These are phyloP conservation scores for Filosporella fistucella DNA, from an alignment of 495 filamentous ascomycete species.

Conservation along the genomic window DNA sequence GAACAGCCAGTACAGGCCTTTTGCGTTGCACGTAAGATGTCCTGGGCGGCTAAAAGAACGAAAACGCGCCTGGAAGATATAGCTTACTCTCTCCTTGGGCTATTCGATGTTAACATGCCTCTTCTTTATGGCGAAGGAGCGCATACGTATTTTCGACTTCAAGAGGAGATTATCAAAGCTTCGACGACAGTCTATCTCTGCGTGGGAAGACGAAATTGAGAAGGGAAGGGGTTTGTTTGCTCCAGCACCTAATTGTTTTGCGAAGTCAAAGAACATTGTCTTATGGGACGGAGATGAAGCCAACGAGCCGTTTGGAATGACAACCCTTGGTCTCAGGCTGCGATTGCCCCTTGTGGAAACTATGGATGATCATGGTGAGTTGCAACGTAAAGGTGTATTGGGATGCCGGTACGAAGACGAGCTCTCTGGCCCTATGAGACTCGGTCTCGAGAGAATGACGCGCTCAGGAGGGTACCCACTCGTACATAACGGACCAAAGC, in stretches of 20 bases:
- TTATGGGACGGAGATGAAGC: neutral
- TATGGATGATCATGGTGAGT: neutral
- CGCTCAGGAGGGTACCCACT: neutral
- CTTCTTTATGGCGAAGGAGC: slow-evolving; percentile 28
- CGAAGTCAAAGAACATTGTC: neutral
- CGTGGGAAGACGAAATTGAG: slow-evolving; percentile 13
- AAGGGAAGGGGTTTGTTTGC: neutral
- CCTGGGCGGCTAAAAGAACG: slow-evolving; percentile 24
- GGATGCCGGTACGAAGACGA: neutral
- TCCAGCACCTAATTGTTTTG: neutral
- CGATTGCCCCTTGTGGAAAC: neutral
- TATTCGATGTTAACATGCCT: slow-evolving; percentile 28
- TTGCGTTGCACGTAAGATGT: slow-evolving; percentile 22
- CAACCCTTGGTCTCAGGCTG: neutral
- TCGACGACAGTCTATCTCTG: slow-evolving; percentile 26
- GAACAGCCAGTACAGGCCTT: neutral
- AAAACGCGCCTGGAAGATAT: slow-evolving; percentile 23
- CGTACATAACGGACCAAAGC: neutral
- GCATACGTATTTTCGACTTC: slow-evolving; percentile 25
- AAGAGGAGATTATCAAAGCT: slow-evolving; percentile 26
- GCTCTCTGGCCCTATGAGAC: neutral
- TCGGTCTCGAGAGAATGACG: neutral
- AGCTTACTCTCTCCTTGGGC: slow-evolving; percentile 25
- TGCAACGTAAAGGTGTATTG: neutral
- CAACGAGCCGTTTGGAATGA: neutral